Percentiles rank a stretch among this genome's conserved stretches.
These are phyloP conservation scores for Periconia sp. DNA, from an alignment of 2,329 filamentous ascomycete genomes.

Conservation along the genomic window DNA sequence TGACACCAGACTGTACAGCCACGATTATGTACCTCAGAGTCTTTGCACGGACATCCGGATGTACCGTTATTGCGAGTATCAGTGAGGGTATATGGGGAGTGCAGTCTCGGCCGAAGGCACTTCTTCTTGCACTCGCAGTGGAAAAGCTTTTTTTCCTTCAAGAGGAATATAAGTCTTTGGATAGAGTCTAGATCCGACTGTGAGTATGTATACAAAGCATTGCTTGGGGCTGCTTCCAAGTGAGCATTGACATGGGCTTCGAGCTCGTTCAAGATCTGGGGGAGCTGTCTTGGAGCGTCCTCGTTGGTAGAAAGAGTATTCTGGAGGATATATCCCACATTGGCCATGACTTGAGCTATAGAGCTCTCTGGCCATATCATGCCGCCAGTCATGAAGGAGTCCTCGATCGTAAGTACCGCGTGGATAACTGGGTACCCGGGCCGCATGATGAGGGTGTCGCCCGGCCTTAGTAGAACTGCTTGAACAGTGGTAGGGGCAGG, in stretches of 20 bases:
- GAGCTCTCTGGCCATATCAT: slow-evolving; percentile 8
- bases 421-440: slow-evolving; percentile 9
- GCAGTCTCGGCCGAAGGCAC: background rate
- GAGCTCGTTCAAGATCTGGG: slow-evolving; percentile 1
- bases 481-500: background rate
- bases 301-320: background rate
- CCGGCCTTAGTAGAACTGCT: slow-evolving; percentile 5
- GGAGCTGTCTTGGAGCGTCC: slow-evolving; percentile 1
- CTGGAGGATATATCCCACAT: slow-evolving; percentile 4
- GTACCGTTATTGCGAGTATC: slow-evolving; percentile 1
- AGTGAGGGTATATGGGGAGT: too few species aligned
- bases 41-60: background rate
- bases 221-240: background rate
- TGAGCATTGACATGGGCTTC: background rate
- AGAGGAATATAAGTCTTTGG: slow-evolving; percentile 1
- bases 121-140: slow-evolving; percentile 2
- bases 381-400: slow-evolving; percentile 7
- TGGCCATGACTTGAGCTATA: slow-evolving; percentile 7
- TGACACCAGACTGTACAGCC: background rate
- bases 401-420: slow-evolving; percentile 9
- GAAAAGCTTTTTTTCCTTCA: background rate
- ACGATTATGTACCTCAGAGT: background rate
- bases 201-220: background rate
- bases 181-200: slow-evolving; percentile 1
- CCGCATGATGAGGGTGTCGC: slow-evolving; percentile 12